Conservation (phyloP, 768 basidiomycete species). For the Tylopilus felleus region DNA sequence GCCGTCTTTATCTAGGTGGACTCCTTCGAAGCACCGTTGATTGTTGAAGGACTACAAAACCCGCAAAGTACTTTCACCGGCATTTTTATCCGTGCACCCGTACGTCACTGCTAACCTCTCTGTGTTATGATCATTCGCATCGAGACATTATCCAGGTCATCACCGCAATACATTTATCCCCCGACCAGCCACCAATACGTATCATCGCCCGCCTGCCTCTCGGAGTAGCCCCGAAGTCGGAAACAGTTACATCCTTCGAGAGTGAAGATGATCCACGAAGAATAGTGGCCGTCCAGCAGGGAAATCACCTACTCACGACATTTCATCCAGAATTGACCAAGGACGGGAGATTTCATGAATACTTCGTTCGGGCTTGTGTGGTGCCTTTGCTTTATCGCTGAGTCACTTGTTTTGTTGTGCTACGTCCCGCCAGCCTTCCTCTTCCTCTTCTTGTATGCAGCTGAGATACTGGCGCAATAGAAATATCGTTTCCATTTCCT, state of each 20-base stretch:
- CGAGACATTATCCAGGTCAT: constrained; percentile 51
- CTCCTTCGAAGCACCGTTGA: constrained; percentile 81
- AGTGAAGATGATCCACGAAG: constrained; percentile 54
- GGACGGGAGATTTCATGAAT: constrained; percentile 88
- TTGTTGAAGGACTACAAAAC: constrained; percentile 59
- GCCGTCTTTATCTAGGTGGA: constrained; percentile 54
- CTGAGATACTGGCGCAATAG: not conserved
- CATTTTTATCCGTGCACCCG: constrained; percentile 93
- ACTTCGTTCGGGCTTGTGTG: constrained; percentile 79
- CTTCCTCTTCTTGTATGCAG: not conserved
- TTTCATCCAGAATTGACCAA: constrained; percentile 93
- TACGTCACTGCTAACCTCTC: constrained; percentile 31
- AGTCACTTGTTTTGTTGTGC: not conserved
- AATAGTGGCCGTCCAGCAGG: constrained; percentile 84
- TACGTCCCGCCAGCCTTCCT: not conserved
- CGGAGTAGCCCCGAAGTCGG: constrained; percentile 42
- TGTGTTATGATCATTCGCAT: not conserved
- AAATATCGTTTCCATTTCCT: not conserved
- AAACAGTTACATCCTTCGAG: constrained; percentile 34
- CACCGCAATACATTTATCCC: constrained; percentile 43
- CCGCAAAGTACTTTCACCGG: constrained; percentile 66
- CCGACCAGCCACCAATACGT: constrained; percentile 56
- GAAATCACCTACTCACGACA: constrained; percentile 78
- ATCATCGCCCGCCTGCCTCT: constrained; percentile 68
- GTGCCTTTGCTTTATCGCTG: constrained; percentile 27